Evolutionary conservation across 352 stramenopile species (phyloP).

Genomic region (Phytophthora hybrid): DNA sequence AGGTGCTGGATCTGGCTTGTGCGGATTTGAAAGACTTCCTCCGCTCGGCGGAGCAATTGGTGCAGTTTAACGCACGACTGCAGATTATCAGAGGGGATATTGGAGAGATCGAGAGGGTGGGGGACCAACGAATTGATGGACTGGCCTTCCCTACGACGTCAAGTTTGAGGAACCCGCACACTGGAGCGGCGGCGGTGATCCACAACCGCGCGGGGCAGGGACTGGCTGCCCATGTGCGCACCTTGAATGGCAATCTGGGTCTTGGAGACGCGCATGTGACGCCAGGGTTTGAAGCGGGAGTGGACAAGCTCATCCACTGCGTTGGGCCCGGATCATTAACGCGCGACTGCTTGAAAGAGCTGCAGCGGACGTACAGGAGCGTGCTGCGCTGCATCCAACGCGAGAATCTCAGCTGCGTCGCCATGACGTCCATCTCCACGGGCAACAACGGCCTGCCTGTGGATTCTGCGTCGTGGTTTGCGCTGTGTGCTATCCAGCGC

Average conservation of each 20-base stretch:
- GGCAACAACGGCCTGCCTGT: conserved; percentile 61
- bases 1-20: conserved; percentile 40
- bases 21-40: conserved; percentile 41
- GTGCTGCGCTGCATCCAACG: conserved; percentile 45
- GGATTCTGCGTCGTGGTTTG: conserved; percentile 46
- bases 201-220: conserved; percentile 39
- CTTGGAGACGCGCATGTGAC: conserved; percentile 51
- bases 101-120: conserved; percentile 40
- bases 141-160: conserved; percentile 45
- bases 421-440: conserved; percentile 73
- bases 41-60: conserved; percentile 40
- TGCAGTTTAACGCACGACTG: conserved; percentile 48
- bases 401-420: conserved; percentile 60
- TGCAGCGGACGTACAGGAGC: conserved; percentile 48
- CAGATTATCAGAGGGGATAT: conserved; percentile 55
- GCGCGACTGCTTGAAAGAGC: conserved; percentile 25
- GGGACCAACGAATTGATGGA: conserved; percentile 36
- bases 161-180: conserved; percentile 38
- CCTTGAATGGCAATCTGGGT: conserved; percentile 23
- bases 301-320: conserved; percentile 68
- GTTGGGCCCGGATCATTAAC: conserved; percentile 50
- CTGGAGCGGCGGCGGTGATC: conserved; percentile 39
- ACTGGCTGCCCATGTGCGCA: conserved; percentile 34
- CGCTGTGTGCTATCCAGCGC: conserved; percentile 60
- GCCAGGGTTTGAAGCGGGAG: conserved; percentile 58